Base-by-base conservation (phyloP, 148 eudicot species). In the Persicaria maculosa region DNA sequence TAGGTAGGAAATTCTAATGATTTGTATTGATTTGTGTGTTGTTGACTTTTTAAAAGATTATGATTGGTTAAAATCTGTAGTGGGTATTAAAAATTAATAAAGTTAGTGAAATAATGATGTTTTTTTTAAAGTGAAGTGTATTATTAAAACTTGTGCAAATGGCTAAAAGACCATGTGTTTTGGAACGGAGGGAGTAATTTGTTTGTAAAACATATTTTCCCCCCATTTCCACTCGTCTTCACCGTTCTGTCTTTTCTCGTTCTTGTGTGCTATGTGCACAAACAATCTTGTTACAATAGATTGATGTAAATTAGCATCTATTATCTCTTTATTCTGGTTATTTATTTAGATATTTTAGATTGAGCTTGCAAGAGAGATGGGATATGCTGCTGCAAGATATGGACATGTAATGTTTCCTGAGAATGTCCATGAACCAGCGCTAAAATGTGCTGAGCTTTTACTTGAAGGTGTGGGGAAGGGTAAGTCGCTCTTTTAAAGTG, bases 371-470 rank as follows among this genome's bases (percentile, higher is more conserved):
- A 85, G 88, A 80, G 92, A 90, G 79, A 90, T 95, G 92, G 97
- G 99, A 69, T 95, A 95, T 81, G 85, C 97, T 82, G 94, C 96
- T 78, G 99, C 97, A 5, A 92, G 99, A 80, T 94, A 86, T 86
- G 99, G 99, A 54, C 97, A 92, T 89, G 96, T 95, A 61, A 95
- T 95, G 99, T 95, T 92, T 78, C 99, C 99, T 8, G 97, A 92
- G 85, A 95, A 95, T 86, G 99, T 95, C 65, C 82, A 95, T 78
- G 97, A 92, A 82, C 97, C 99, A 77, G 97, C 89, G 25, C 80
- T 95, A 59, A 84, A 80, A 75, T 92, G 93, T 84, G 92, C 96
- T 17, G 96, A 95, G 78, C 94, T 92, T 83, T 82, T 95, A 83
- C 96, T 95, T 84, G 91, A 85, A 72, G 99, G 99, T 47, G 99